Conservation (phyloP, 352 stramenopile genomes). For the Pythium coloratum region DNA sequence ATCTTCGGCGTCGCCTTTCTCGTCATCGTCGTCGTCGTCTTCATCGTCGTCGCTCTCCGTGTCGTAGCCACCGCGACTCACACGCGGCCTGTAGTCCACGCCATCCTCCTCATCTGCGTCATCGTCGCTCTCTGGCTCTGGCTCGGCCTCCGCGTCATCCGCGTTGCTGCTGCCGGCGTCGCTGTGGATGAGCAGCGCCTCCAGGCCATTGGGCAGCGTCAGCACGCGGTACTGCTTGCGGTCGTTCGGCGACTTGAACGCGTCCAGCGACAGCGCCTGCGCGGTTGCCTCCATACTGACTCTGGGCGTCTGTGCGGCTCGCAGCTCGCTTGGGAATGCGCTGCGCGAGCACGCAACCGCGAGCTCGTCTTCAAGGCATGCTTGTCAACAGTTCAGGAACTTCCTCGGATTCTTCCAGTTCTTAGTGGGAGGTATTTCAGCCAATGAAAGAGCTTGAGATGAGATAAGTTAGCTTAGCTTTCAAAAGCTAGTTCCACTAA, state of each 20-base stretch:
- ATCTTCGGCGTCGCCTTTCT: slow-evolving; percentile 19
- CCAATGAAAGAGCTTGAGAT: slow-evolving; percentile 17
- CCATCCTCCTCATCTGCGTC: not conserved
- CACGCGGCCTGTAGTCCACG: slow-evolving; percentile 12
- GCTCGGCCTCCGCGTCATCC: slow-evolving; percentile 24
- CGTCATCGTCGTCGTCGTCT: slow-evolving; percentile 12
- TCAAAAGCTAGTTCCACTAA: not conserved
- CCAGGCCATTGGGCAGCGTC: slow-evolving; percentile 52
- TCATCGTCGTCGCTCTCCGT: slow-evolving; percentile 24
- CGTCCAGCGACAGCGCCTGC: slow-evolving; percentile 28
- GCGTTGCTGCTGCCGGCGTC: slow-evolving; percentile 5
- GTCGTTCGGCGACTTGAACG: slow-evolving; percentile 44
- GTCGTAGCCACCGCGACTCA: slow-evolving; percentile 30
- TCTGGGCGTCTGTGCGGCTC: not conserved
- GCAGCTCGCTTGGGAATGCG: not conserved
- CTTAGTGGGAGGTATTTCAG: slow-evolving; percentile 23
- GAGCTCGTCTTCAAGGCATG: not conserved
- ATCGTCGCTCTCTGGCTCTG: slow-evolving; percentile 28
- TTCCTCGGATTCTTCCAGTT: slow-evolving; percentile 30
- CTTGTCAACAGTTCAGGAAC: slow-evolving; percentile 7
- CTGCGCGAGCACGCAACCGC: not conserved
- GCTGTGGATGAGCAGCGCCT: slow-evolving; percentile 35
- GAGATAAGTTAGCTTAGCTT: slow-evolving; percentile 3
- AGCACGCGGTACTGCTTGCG: slow-evolving; percentile 54
- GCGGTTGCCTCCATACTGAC: not conserved